A percentile compares a stretch with the other conserved stretches of the same genome.
Conservation (phyloP, 2,329 filamentous ascomycete species). For the Venturia nashicola region DNA sequence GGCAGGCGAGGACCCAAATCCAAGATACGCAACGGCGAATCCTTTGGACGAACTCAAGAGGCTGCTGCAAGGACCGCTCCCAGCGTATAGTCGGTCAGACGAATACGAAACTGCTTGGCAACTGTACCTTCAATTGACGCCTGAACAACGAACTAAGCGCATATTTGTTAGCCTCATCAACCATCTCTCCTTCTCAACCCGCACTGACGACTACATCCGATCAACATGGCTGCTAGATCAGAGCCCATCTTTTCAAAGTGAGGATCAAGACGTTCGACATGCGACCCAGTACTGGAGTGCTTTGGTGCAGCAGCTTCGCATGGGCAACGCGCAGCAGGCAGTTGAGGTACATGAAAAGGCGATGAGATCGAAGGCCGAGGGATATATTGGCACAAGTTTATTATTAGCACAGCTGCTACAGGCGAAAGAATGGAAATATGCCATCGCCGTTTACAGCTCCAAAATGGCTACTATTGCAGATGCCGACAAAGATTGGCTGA, state of each 20-base stretch:
- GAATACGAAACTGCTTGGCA: constrained; percentile 3
- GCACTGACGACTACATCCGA: not conserved
- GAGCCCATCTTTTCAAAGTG: not conserved
- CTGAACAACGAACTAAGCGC: not conserved
- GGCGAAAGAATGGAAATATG: constrained; percentile 1
- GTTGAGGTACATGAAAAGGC: not conserved
- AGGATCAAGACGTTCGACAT: not conserved
- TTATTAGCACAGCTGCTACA: constrained; percentile 4
- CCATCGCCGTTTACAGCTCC: not conserved
- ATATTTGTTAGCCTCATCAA: constrained; percentile 2
- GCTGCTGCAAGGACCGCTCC: not conserved
- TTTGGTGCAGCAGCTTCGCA: not conserved
- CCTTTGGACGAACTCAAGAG: not conserved
- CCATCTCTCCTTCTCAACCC: constrained; percentile 4
- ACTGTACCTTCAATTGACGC: not conserved
- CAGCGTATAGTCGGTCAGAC: not conserved
- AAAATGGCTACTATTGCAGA: not conserved
- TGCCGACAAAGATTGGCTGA: constrained; percentile 2
- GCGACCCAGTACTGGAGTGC: not conserved
- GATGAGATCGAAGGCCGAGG: not conserved
- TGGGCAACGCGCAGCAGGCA: not conserved
- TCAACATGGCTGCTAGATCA: not conserved
- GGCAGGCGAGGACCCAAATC: not conserved
- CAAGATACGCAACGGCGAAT: not conserved
- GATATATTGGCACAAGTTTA: constrained; percentile 3